These are phyloP conservation scores for Scedosporium aurantiacum DNA, from an alignment of 2,329 filamentous ascomycete species.

Conservation along the genomic window DNA sequence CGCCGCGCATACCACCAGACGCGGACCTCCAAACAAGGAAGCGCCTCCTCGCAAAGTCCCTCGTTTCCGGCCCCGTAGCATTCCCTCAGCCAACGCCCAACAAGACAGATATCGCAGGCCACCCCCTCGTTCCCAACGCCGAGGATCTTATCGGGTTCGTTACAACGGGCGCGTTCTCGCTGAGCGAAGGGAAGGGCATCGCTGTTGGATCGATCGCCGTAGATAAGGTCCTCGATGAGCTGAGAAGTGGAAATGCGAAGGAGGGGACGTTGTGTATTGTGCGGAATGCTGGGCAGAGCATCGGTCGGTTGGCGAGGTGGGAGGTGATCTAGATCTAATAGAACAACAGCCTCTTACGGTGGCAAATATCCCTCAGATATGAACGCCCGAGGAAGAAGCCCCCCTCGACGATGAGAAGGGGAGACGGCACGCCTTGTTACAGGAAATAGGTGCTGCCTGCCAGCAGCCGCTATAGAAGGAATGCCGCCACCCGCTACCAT, in stretches of 20 bases:
- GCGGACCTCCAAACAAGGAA: constrained; percentile 27
- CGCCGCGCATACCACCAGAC: constrained; percentile 10
- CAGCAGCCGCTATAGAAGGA: too few species aligned
- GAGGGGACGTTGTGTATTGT: constrained; percentile 61
- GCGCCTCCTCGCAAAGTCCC: constrained; percentile 34
- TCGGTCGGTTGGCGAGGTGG: constrained; percentile 74
- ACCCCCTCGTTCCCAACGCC: constrained; percentile 60
- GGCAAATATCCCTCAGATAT: too few species aligned
- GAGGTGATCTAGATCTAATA: constrained; percentile 39
- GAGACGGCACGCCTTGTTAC: too few species aligned
- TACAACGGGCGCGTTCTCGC: constrained; percentile 73
- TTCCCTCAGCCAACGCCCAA: constrained; percentile 24
- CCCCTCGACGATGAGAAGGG: too few species aligned
- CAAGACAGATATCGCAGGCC: constrained; percentile 30
- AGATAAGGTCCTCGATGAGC: constrained; percentile 36
- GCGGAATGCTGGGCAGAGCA: constrained; percentile 64
- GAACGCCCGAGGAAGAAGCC: neutral
- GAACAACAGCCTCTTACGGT: too few species aligned
- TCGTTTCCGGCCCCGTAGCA: constrained; percentile 26
- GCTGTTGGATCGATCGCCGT: constrained; percentile 63
- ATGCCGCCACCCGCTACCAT: too few species aligned
- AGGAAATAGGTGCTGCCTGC: too few species aligned
- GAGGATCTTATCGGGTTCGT: constrained; percentile 81
- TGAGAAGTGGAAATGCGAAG: constrained; percentile 19
- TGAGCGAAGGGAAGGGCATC: constrained; percentile 63